Percentiles rank a stretch among this genome's conserved stretches.
Evolutionary conservation across 1,284 basidiomycete genomes (phyloP).

Genomic region (Cystobasidiaceae sp.): DNA sequence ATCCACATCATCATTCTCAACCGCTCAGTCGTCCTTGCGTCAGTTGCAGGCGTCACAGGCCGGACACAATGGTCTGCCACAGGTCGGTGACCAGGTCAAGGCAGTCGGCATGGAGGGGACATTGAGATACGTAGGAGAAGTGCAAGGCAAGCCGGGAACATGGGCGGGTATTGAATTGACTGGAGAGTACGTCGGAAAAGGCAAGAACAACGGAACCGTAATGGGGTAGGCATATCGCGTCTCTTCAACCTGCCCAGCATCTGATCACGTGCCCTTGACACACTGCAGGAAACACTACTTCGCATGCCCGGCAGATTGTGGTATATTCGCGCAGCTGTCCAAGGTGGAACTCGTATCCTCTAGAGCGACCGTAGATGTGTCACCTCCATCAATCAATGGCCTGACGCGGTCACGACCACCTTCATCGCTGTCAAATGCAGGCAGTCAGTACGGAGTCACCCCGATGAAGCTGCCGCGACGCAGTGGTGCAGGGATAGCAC

Average conservation of each 20-base stretch:
- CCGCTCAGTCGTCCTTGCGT: neutral
- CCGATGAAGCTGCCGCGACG: too few species aligned
- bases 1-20: neutral
- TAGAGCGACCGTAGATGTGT: neutral
- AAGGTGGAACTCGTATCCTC: constrained; percentile 67
- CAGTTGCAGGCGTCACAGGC: neutral
- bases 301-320: constrained; percentile 72
- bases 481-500: constrained; percentile 24
- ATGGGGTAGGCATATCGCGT: constrained; percentile 60
- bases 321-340: constrained; percentile 77
- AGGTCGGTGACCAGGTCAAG: constrained; percentile 13
- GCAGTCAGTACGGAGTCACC: too few species aligned
- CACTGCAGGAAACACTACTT: constrained; percentile 64
- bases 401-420: constrained; percentile 1
- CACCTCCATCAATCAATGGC: neutral
- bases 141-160: constrained; percentile 74
- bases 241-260: neutral
- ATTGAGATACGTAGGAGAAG: constrained; percentile 70
- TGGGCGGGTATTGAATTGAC: constrained; percentile 90
- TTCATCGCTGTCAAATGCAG: constrained; percentile 6
- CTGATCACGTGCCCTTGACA: neutral
- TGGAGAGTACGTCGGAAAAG: constrained; percentile 78
- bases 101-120: constrained; percentile 62
- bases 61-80: neutral
- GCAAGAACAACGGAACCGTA: constrained; percentile 91